Percentiles rank a stretch among this genome's conserved stretches.
These are phyloP conservation scores for Rhizoctonia solani DNA, from an alignment of 1,284 basidiomycete genomes.

Conservation along the genomic window DNA sequence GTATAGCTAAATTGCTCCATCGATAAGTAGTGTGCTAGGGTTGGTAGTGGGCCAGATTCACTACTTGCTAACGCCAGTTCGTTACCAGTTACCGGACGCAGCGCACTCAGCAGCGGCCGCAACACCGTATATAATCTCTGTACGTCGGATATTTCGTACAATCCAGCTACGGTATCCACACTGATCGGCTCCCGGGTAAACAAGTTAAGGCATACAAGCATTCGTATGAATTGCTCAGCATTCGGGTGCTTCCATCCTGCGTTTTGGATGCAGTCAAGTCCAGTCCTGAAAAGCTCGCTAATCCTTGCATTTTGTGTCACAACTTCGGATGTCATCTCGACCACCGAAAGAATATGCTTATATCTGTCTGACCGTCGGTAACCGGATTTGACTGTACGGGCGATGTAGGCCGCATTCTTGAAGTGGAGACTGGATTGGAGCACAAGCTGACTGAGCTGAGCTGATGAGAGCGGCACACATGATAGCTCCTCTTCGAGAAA, in stretches of 20 bases:
- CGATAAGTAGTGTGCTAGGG: background rate
- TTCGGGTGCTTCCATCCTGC: background rate
- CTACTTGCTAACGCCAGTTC: background rate
- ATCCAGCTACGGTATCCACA: background rate
- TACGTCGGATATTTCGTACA: background rate
- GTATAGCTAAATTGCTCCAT: background rate
- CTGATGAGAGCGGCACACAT: too few relatives aligned
- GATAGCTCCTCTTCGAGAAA: too few relatives aligned
- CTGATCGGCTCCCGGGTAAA: background rate
- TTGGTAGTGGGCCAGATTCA: background rate
- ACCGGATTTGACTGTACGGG: too few relatives aligned
- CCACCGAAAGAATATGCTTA: too few relatives aligned
- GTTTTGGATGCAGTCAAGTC: background rate
- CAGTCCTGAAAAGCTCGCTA: too few relatives aligned
- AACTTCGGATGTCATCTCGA: too few relatives aligned
- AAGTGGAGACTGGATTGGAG: too few relatives aligned
- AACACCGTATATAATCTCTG: background rate
- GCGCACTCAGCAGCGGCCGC: background rate
- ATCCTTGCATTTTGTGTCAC: too few relatives aligned
- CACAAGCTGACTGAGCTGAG: too few relatives aligned
- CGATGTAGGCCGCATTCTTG: too few relatives aligned
- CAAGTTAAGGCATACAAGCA: background rate
- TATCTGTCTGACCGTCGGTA: too few relatives aligned
- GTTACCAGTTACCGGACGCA: background rate
- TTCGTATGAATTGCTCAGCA: background rate